Evolutionary conservation across 2,329 filamentous ascomycete species (phyloP), one percentile per base, ranked within the genome.

Genomic region (Sporothrix pseudoabietina): DNA sequence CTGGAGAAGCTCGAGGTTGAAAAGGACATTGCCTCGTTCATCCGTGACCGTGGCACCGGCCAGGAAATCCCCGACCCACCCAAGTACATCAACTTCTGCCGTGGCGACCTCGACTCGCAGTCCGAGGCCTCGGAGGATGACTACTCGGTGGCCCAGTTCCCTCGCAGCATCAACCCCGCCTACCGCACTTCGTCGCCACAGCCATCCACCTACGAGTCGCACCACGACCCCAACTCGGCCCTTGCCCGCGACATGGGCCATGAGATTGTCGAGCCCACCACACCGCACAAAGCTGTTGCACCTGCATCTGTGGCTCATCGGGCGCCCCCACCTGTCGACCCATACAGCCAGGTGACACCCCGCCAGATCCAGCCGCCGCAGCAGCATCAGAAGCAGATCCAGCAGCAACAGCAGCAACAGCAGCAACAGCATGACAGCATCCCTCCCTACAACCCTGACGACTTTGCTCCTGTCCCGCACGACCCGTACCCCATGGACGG

Each of bases 1-100:
- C 86, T 99, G 2, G 97, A 99, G 83, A 92, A 93, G 79, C 97
- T 97, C 83, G 77, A 99, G 78, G 96, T 99, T 1, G 94, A 98
- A 81, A 97, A 95, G 81, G 97, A 99, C 80, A 98, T 99, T 75
- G 84, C 89, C 30, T 85, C 83, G 75, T 99, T 99, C 84, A 99
- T 99, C 83, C 91, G 87, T 75, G 94, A 97, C 66, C 88, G 84
- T 76, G 95, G 95, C 30, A 99, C 96, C 2, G 94, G 96, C 5
- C 95, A 98, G 81, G 97, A 99, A 81, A 99, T 99, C 65, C 97
- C 96, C 1, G 96, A 98, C 81, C 90, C 96, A 32, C 96, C 96
- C 59, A 98, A 94, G 81, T 99, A 98, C 81, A 98, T 99, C 88
- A 98, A 99, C 84, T 99, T 98, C 82, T 97, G 94, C 81, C 91